A percentile compares a stretch with the other conserved stretches of the same genome.
Conservation (phyloP, 2,329 filamentous ascomycete species). For the Fusarium sp. region DNA sequence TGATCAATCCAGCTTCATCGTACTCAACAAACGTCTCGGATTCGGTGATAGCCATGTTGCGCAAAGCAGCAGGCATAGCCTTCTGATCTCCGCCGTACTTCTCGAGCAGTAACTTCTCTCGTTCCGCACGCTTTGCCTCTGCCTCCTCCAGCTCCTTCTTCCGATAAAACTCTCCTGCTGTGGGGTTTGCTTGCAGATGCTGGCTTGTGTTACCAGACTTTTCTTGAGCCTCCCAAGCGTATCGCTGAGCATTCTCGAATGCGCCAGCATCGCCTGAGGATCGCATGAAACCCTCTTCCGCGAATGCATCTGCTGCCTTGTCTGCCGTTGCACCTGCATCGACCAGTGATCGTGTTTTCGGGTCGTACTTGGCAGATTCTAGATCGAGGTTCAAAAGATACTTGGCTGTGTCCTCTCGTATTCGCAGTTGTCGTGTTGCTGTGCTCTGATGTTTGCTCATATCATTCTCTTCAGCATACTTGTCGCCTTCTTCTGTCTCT, state of each 20-base stretch:
- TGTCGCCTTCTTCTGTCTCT: slow-evolving; percentile 69
- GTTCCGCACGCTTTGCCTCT: slow-evolving; percentile 73
- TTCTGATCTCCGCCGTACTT: slow-evolving; percentile 80
- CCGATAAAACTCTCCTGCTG: slow-evolving; percentile 84
- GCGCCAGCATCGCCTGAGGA: slow-evolving; percentile 91
- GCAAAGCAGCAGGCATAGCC: slow-evolving; percentile 67
- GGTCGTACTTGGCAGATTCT: slow-evolving; percentile 97
- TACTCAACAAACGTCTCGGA: slow-evolving; percentile 94
- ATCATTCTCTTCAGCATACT: slow-evolving; percentile 94
- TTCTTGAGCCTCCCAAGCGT: slow-evolving; percentile 97
- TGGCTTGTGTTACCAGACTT: slow-evolving; percentile 78
- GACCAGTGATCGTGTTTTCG: slow-evolving; percentile 92
- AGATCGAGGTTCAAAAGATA: slow-evolving; percentile 95
- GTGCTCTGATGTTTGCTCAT: slow-evolving; percentile 96
- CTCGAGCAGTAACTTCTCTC: slow-evolving; percentile 76
- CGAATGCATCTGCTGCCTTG: slow-evolving; percentile 82
- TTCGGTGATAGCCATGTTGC: slow-evolving; percentile 76
- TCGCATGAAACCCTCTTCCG: slow-evolving; percentile 91
- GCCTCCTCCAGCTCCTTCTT: slow-evolving; percentile 82
- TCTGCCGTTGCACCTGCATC: slow-evolving; percentile 84
- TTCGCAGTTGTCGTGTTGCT: slow-evolving; percentile 86
- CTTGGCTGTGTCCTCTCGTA: slow-evolving; percentile 97
- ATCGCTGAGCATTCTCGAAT: slow-evolving; percentile 87
- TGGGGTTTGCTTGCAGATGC: slow-evolving; percentile 96
- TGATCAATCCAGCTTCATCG: slow-evolving; percentile 88